These are phyloP conservation scores for Fusarium coffeatum DNA, from an alignment of 2,329 filamentous ascomycete genomes.

Conservation along the genomic window DNA sequence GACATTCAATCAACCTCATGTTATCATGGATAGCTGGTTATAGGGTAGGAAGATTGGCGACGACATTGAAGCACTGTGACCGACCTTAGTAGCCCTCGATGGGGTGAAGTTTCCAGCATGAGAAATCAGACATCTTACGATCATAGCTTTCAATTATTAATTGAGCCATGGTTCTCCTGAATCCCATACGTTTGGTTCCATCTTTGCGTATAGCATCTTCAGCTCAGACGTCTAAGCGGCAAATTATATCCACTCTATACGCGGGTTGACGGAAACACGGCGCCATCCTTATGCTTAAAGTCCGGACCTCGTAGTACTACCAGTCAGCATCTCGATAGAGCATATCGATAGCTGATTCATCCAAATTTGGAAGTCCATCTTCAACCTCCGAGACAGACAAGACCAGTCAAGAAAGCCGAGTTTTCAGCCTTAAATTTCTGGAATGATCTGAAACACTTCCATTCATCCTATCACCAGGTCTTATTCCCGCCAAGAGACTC, in stretches of 20 bases:
- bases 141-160: background rate
- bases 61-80: too few species aligned
- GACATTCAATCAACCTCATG: too few species aligned
- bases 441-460: background rate
- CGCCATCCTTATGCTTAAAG: background rate
- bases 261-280: background rate
- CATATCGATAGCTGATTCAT: background rate
- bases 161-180: background rate
- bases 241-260: background rate
- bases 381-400: background rate
- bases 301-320: background rate
- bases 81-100: background rate
- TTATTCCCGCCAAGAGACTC: constrained; percentile 1
- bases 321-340: background rate
- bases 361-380: background rate
- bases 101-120: background rate
- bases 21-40: too few species aligned
- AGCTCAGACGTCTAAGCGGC: background rate
- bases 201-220: background rate
- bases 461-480: background rate
- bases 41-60: too few species aligned
- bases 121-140: background rate
- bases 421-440: background rate
- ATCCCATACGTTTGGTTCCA: background rate
- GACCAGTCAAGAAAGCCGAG: background rate